Evolutionary conservation across 495 filamentous ascomycete genomes (phyloP).

Genomic region (Parmelia sp.): DNA sequence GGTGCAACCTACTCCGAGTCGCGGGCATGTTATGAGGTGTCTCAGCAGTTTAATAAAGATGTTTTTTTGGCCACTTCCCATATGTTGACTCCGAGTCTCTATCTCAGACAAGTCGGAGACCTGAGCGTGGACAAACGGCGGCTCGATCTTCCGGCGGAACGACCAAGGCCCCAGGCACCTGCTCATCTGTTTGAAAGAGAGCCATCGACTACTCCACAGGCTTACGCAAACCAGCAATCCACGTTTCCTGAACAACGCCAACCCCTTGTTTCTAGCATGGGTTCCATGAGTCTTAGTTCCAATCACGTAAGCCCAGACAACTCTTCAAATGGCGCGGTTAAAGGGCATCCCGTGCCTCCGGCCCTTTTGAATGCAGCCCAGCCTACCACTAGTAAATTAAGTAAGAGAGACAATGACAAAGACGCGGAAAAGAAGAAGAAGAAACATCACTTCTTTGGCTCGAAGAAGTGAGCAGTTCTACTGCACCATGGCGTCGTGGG

Average conservation of each 20-base stretch:
- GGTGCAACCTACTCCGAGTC: constrained; percentile 90
- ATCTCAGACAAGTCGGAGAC: constrained; percentile 73
- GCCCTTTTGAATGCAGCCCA: constrained; percentile 2
- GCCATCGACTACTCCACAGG: constrained; percentile 40
- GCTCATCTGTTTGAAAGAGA: constrained; percentile 83
- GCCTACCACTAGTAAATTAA: constrained; percentile 24
- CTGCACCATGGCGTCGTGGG: constrained; percentile 1
- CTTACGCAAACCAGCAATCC: constrained; percentile 32
- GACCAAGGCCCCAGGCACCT: constrained; percentile 71
- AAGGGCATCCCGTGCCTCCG: constrained; percentile 13
- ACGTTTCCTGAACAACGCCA: constrained; percentile 28
- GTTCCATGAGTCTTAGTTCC: constrained; percentile 50
- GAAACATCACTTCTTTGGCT: constrained; percentile 71
- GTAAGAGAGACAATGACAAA: constrained; percentile 49
- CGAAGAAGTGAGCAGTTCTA: constrained; percentile 42
- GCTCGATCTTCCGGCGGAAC: constrained; percentile 74
- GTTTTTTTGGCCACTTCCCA: constrained; percentile 88
- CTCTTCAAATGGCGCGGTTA: constrained; percentile 31
- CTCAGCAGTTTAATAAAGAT: constrained; percentile 62
- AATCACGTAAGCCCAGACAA: constrained; percentile 26
- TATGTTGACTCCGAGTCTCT: constrained; percentile 78
- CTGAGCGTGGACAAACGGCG: constrained; percentile 65
- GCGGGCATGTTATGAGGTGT: constrained; percentile 82
- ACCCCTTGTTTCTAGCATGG: constrained; percentile 54
- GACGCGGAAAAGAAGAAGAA: constrained; percentile 60